Percentiles rank a stretch among this genome's conserved stretches.
phyloP scores from a whole-genome alignment of 306 rosid genomes.

The Gillenia trifoliata region DNA sequence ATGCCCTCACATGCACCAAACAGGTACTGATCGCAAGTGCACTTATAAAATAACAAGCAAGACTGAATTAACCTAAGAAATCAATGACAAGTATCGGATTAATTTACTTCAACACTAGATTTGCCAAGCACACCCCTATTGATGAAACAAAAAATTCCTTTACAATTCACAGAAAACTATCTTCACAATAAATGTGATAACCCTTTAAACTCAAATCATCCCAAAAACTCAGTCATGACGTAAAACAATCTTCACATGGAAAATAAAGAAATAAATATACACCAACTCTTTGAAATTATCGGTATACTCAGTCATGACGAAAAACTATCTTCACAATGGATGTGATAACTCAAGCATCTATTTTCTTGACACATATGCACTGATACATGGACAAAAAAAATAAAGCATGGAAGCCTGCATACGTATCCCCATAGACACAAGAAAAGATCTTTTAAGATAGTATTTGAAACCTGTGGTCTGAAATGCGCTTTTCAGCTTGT shows the following conservation, averaged over 20 bases:
- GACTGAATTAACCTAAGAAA: not conserved
- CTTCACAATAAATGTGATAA: not conserved
- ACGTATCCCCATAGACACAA: not conserved
- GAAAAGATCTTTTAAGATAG: not conserved
- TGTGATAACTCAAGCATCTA: not conserved
- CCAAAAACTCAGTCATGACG: not conserved
- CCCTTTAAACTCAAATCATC: no score
- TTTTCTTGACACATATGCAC: not conserved
- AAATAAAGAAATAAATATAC: not conserved
- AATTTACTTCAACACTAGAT: not conserved
- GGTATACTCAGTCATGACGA: not conserved
- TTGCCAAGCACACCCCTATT: not conserved
- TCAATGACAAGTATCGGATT: not conserved
- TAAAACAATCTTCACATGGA: no score
- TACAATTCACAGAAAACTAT: not conserved
- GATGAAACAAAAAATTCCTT: not conserved
- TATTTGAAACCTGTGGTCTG: conserved; percentile 68
- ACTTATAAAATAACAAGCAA: not conserved
- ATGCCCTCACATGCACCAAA: not conserved
- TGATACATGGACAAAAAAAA: not conserved
- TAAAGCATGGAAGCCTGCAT: not conserved
- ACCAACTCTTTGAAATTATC: not conserved
- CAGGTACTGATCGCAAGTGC: not conserved
- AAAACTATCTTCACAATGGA: not conserved
- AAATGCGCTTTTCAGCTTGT: conserved; percentile 74